Base-by-base conservation (phyloP, 2,329 filamentous ascomycete genomes). In the Fusarium chuoi region DNA sequence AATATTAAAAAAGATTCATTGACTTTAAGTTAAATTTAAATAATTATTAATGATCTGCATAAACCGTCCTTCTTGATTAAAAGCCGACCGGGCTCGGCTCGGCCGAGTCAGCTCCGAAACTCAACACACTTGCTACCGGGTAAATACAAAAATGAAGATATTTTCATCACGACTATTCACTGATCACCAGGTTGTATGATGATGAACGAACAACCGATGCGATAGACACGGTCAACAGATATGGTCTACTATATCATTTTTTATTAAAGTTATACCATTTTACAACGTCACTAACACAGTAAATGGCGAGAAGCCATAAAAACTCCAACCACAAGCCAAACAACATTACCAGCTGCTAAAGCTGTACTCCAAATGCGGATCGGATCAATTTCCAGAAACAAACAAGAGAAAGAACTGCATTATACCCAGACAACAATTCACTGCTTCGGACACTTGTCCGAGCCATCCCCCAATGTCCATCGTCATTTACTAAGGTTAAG, bases 401-500 rank as follows among this genome's bases (percentile, higher is more conserved):
- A n/a, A n/a, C n/a, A n/a, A n/a, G 12, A 33, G 30, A 33, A 33
- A 33, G 4, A 5, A 33, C 30, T 33, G 12, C 12, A 33, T 33
- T 13, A 13, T 13, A 4, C 4, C 3, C 30, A 33, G 11, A 28
- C 28, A 28, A 28, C 6, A 33, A 12, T 33, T 33, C 30, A 20
- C 20, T 14, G 0, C 9, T 42, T 20, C 30, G 49, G 30, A 1
- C 30, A 52, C 30, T 8, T 36, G 49, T 36, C 49, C 49, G 30
- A 55, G 3, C 2, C 0, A 1, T 17, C 35, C 35, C 26, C 38
- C 38, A 42, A 22, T 54, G 10, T 39, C 14, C 14, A 39, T 38
- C 20, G 1, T 26, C 24, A 28, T 36, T 54, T 48, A 24, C 42
- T 35, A 65, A 57, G 42, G 41, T 65, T 66, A 66, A 66, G 63